Percentiles rank a stretch among this genome's conserved stretches.
phyloP scores from a whole-genome alignment of 2,329 filamentous ascomycete species.

The Pseudogymnoascus sp. region DNA sequence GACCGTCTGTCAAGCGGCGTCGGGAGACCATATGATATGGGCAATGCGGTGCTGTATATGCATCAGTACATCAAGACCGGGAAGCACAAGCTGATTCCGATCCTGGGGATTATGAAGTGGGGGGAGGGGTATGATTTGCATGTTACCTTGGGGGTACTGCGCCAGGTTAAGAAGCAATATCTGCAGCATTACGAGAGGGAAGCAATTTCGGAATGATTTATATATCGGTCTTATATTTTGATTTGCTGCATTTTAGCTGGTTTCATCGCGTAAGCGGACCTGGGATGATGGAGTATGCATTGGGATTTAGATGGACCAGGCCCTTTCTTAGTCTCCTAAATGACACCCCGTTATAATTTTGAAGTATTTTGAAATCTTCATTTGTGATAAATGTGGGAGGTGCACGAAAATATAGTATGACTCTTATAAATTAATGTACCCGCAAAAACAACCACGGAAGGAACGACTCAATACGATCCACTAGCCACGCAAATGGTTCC shows the following conservation, averaged over 20 bases:
- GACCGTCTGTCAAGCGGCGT: not conserved
- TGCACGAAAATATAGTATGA: not conserved
- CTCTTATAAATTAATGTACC: not conserved
- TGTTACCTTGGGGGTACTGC: not conserved
- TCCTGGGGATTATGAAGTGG: constrained; percentile 1
- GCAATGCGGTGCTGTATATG: not conserved
- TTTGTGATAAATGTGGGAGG: not conserved
- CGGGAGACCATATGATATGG: not conserved
- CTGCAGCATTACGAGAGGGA: not conserved
- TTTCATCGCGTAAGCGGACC: not conserved
- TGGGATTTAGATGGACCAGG: not conserved
- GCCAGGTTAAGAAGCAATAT: not conserved
- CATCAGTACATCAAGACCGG: not conserved
- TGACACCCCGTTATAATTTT: not conserved
- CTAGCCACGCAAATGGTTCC: not conserved
- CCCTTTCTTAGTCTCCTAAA: not conserved
- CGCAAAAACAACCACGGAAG: not conserved
- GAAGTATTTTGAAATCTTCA: not conserved
- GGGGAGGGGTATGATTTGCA: not conserved
- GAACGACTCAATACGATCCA: not conserved
- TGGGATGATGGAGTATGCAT: not conserved
- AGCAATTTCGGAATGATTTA: constrained; percentile 1
- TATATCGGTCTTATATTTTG: not conserved
- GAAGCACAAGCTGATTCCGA: constrained; percentile 1
- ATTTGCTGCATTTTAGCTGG: constrained; percentile 1